phyloP scores from a whole-genome alignment of 1,284 basidiomycete genomes.

The Apiotrichum montevideense region DNA sequence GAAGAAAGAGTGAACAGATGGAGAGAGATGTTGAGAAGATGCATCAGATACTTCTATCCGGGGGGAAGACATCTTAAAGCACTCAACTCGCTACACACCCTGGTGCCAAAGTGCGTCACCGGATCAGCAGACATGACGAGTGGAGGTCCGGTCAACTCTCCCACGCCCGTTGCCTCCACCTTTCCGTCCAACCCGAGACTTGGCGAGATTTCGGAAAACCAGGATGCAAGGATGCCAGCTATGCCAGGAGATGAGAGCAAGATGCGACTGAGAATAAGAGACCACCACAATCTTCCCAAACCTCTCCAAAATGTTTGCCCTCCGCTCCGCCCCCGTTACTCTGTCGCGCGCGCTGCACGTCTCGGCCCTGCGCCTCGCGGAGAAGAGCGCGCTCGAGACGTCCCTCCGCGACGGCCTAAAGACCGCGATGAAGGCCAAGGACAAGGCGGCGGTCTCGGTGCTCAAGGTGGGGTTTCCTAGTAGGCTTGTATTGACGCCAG shows the following conservation, averaged over 20 bases:
- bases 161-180: constrained; percentile 1
- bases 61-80: neutral
- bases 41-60: neutral
- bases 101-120: too few relatives aligned
- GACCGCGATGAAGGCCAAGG: constrained; percentile 43
- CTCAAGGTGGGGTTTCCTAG: constrained; percentile 28
- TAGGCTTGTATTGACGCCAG: constrained; percentile 11
- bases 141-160: neutral
- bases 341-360: constrained; percentile 17
- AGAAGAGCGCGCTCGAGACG: constrained; percentile 22
- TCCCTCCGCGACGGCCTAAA: constrained; percentile 39
- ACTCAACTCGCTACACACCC: too few relatives aligned
- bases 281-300: too few relatives aligned
- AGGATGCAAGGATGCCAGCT: neutral
- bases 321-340: neutral
- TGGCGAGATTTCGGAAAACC: constrained; percentile 1
- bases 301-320: constrained; percentile 15
- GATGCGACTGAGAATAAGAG: too few relatives aligned
- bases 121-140: too few relatives aligned
- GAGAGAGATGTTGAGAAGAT: neutral
- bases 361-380: constrained; percentile 9
- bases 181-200: neutral
- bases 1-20: neutral
- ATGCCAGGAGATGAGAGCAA: neutral
- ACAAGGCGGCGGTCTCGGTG: constrained; percentile 30